These are phyloP conservation scores for Leishmania tropica DNA, from an alignment of 208 protist species.

Conservation along the genomic window DNA sequence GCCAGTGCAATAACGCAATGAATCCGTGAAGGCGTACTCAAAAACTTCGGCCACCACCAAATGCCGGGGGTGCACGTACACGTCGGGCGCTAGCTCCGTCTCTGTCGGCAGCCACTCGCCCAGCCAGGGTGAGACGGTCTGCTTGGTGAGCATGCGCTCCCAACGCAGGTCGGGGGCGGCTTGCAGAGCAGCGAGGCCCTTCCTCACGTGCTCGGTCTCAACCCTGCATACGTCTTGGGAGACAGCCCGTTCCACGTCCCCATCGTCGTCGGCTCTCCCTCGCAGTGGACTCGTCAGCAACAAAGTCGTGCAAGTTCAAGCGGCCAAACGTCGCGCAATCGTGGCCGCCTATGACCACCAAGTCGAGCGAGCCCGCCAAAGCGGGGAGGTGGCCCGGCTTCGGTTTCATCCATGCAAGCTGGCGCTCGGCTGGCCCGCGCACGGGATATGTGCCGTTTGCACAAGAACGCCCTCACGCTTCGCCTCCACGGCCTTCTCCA, in stretches of 20 bases:
- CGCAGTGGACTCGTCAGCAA: conserved; percentile 26
- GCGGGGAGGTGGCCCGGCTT: conserved; percentile 62
- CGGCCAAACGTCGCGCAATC: conserved; percentile 64
- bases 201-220: conserved; percentile 58
- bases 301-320: conserved; percentile 48
- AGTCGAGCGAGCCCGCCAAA: background rate
- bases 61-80: conserved; percentile 43
- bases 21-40: conserved; percentile 46
- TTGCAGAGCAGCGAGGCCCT: conserved; percentile 44
- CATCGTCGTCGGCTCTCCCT: background rate
- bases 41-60: conserved; percentile 62
- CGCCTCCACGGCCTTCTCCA: conserved; percentile 29
- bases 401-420: conserved; percentile 68
- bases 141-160: conserved; percentile 29
- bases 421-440: conserved; percentile 49
- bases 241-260: conserved; percentile 4
- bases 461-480: conserved; percentile 53
- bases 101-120: conserved; percentile 35
- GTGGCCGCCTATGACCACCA: conserved; percentile 15
- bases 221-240: conserved; percentile 69
- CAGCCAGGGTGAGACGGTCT: conserved; percentile 38
- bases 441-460: conserved; percentile 36
- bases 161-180: conserved; percentile 43
- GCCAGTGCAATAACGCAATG: conserved; percentile 37
- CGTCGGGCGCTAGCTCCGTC: conserved; percentile 50